A percentile compares a stretch with the other conserved stretches of the same genome.
Conservation (phyloP, 768 basidiomycete species). For the Collybia mongolica region DNA sequence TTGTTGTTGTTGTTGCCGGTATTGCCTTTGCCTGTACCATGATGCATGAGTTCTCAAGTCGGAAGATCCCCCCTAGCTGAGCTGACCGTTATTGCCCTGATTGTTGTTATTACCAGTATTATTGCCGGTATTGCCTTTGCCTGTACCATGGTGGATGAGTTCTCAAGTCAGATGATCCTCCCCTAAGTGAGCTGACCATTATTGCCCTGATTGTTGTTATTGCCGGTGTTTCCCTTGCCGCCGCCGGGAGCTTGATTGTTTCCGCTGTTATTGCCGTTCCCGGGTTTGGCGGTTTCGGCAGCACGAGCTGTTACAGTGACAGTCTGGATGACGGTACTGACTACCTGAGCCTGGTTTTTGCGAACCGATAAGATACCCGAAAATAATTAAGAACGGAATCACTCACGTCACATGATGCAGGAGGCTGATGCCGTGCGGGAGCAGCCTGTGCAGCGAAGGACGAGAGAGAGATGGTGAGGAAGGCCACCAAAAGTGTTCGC, state of each 20-base stretch:
- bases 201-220: slow-evolving; percentile 8
- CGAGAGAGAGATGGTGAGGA: slow-evolving; percentile 37
- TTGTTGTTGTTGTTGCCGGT: slow-evolving; percentile 7
- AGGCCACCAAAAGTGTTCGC: slow-evolving; percentile 35
- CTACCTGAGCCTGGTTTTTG: slow-evolving; percentile 14
- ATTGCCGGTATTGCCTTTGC: slow-evolving; percentile 16
- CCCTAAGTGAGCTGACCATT: neutral
- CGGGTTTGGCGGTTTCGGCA: slow-evolving; percentile 15
- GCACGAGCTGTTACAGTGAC: slow-evolving; percentile 35
- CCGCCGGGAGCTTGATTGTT: slow-evolving; percentile 1
- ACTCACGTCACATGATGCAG: slow-evolving; percentile 18
- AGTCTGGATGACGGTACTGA: slow-evolving; percentile 25
- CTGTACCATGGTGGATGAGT: neutral
- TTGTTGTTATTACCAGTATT: slow-evolving; percentile 10
- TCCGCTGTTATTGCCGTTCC: slow-evolving; percentile 10
- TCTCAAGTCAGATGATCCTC: neutral
- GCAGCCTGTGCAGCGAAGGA: slow-evolving; percentile 29
- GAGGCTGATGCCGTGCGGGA: slow-evolving; percentile 20
- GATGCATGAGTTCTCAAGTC: neutral
- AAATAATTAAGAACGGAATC: slow-evolving; percentile 1
- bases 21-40: slow-evolving; percentile 12
- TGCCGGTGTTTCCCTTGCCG: slow-evolving; percentile 13
- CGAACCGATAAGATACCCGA: slow-evolving; percentile 6
- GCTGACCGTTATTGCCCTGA: slow-evolving; percentile 7
- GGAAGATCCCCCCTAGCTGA: neutral